phyloP scores from a whole-genome alignment of 345 rosid species.

The Abelmoschus esculentus region DNA sequence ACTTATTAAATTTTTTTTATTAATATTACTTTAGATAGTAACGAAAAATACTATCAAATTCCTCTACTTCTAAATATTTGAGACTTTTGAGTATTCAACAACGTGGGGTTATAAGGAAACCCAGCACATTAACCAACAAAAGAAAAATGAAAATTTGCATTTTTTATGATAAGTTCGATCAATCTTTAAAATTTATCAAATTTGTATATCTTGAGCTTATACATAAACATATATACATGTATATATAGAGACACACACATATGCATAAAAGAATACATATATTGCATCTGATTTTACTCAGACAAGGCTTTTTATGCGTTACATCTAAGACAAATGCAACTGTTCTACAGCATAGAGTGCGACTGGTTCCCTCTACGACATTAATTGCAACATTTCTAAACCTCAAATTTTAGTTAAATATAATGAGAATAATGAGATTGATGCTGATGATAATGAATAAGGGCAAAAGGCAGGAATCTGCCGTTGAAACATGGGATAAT shows the following conservation, averaged over 20 bases:
- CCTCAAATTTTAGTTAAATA: neutral
- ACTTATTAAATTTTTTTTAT: too few species aligned
- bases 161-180: too few species aligned
- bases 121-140: too few species aligned
- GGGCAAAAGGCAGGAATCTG: neutral
- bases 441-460: neutral
- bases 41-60: too few species aligned
- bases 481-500: neutral
- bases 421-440: neutral
- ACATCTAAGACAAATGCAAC: neutral
- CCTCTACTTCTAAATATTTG: too few species aligned
- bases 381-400: neutral
- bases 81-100: too few species aligned
- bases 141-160: neutral
- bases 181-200: too few species aligned
- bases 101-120: neutral
- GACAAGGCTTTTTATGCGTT: neutral
- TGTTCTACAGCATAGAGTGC: neutral
- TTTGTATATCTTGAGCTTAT: neutral
- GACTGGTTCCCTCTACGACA: neutral
- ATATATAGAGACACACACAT: neutral
- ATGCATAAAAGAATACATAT: neutral
- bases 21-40: too few species aligned
- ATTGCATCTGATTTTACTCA: neutral
- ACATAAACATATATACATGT: neutral